These are phyloP conservation scores for Calonectria montana DNA, from an alignment of 2,329 filamentous ascomycete species.

Conservation along the genomic window DNA sequence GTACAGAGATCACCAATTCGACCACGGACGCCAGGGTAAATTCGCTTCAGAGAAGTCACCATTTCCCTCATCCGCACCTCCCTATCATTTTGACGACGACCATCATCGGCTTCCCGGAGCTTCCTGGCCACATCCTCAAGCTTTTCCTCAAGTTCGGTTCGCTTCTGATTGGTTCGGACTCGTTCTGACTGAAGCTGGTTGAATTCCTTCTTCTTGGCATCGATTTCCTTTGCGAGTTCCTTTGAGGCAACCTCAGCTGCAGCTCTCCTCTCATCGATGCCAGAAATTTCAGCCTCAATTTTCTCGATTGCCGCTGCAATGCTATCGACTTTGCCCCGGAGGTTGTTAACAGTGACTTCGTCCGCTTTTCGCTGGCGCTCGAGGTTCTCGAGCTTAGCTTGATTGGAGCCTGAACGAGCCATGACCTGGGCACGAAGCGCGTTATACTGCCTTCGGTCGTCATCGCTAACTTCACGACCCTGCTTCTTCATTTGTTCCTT, in stretches of 20 bases:
- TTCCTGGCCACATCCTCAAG: conserved; percentile 83
- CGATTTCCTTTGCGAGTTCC: conserved; percentile 80
- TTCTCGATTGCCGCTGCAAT: conserved; percentile 80
- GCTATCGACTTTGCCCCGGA: conserved; percentile 88
- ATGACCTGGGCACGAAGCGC: conserved; percentile 86
- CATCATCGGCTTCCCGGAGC: conserved; percentile 86
- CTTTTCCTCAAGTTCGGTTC: conserved; percentile 92
- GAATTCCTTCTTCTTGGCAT: conserved; percentile 89
- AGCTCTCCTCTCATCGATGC: conserved; percentile 75
- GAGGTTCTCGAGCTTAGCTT: conserved; percentile 87
- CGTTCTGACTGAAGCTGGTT: conserved; percentile 88
- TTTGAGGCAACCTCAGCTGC: conserved; percentile 72
- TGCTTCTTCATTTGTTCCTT: conserved; percentile 86
- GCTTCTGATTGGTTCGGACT: conserved; percentile 81
- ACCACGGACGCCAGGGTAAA: conserved; percentile 92
- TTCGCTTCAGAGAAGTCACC: conserved; percentile 86
- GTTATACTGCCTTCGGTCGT: conserved; percentile 91
- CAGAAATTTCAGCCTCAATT: conserved; percentile 76
- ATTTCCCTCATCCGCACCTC: conserved; percentile 85
- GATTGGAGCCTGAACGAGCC: conserved; percentile 82
- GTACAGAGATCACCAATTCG: conserved; percentile 92
- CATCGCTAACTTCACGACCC: conserved; percentile 85
- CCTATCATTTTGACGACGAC: conserved; percentile 85
- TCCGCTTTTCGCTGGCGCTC: conserved; percentile 90
- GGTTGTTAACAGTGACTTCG: conserved; percentile 87